A percentile compares a stretch with the other conserved stretches of the same genome.
phyloP scores from a whole-genome alignment of 768 basidiomycete species.

The Tricholoma bakamatsutake region DNA sequence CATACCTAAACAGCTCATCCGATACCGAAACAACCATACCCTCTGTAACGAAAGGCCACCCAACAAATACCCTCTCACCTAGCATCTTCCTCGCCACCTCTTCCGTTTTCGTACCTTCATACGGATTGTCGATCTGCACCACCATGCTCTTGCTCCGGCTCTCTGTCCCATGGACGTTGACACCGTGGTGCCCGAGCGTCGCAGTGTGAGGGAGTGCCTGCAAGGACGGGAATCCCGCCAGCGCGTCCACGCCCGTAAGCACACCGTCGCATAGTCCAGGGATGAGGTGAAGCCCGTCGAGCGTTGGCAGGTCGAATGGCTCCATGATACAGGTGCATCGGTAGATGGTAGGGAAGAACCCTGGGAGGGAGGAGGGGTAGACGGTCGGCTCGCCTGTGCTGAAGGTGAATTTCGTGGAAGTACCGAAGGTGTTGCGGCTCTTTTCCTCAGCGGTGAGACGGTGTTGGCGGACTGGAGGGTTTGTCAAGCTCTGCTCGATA shows the following conservation, averaged over 20 bases:
- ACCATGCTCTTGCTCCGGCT: constrained; percentile 93
- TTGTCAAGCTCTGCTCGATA: constrained; percentile 1
- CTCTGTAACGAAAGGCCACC: constrained; percentile 96
- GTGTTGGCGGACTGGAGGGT: constrained; percentile 61
- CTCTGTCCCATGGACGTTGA: constrained; percentile 90
- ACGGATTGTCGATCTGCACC: constrained; percentile 72
- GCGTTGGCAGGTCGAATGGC: constrained; percentile 82
- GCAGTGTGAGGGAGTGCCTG: constrained; percentile 81
- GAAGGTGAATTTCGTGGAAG: constrained; percentile 75
- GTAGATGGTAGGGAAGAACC: constrained; percentile 87
- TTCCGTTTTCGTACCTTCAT: constrained; percentile 61
- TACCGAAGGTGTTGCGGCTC: constrained; percentile 69
- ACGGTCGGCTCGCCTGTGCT: constrained; percentile 53
- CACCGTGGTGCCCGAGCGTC: constrained; percentile 75
- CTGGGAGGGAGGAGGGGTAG: constrained; percentile 90
- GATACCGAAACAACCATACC: constrained; percentile 83
- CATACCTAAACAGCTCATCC: constrained; percentile 83
- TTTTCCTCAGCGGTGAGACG: constrained; percentile 73
- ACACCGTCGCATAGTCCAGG: constrained; percentile 88
- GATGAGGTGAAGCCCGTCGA: constrained; percentile 79
- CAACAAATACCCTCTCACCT: constrained; percentile 70
- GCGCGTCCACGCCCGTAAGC: constrained; percentile 72
- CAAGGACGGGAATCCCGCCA: constrained; percentile 96
- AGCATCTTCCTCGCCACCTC: constrained; percentile 73
- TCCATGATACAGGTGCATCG: constrained; percentile 78